These are phyloP conservation scores for Daldinia sp. DNA, from an alignment of 2,329 filamentous ascomycete species.

Conservation along the genomic window DNA sequence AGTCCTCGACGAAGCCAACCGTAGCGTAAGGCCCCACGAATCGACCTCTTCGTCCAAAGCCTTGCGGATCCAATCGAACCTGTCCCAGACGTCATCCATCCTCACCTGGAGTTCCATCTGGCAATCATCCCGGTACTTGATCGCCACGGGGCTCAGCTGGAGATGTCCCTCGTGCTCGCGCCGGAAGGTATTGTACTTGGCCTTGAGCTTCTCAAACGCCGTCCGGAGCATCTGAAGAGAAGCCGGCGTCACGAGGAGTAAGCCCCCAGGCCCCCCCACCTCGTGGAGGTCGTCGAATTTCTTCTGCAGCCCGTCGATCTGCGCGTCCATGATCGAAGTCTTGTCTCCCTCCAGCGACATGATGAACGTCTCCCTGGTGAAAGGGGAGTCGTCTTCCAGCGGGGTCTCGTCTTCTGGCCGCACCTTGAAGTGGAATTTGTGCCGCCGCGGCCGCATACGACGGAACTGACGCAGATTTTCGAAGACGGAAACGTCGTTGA, in stretches of 20 bases:
- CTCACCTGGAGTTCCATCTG: not conserved
- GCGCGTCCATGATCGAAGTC: not conserved
- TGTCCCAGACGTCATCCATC: constrained; percentile 1
- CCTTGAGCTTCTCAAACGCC: not conserved
- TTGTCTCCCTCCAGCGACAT: not conserved
- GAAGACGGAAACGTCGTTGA: not conserved
- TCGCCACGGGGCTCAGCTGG: constrained; percentile 8
- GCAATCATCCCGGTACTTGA: not conserved
- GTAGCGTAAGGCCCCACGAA: too few species aligned
- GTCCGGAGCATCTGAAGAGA: not conserved
- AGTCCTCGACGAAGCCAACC: too few species aligned
- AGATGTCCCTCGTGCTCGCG: constrained; percentile 21
- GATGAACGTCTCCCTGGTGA: not conserved
- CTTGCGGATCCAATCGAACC: not conserved
- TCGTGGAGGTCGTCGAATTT: not conserved
- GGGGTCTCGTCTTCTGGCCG: not conserved
- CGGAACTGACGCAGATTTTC: too few species aligned
- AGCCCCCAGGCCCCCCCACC: not conserved
- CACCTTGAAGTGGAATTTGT: constrained; percentile 1
- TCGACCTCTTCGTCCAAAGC: not conserved
- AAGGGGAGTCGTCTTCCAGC: not conserved
- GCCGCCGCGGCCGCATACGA: constrained; percentile 5
- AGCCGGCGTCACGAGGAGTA: not conserved
- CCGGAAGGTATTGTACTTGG: not conserved
- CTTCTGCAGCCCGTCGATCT: not conserved